Evolutionary conservation across 352 stramenopile species (phyloP).

Genomic region (Pythium aquatile): DNA sequence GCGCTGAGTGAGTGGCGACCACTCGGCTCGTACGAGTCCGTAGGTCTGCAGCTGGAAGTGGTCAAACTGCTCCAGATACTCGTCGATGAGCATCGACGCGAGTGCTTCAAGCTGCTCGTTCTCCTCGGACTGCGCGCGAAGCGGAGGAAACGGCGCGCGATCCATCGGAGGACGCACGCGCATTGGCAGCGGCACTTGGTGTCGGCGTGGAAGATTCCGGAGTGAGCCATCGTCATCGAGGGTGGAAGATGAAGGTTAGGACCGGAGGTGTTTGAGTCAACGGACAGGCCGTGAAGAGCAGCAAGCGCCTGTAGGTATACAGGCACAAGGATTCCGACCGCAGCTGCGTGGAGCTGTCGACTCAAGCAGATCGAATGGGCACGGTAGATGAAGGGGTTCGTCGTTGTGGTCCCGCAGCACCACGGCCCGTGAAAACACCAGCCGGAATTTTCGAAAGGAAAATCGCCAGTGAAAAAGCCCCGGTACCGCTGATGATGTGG

Average conservation of each 20-base stretch:
- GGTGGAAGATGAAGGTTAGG: neutral
- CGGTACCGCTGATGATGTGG: neutral
- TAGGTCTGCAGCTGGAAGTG: constrained; percentile 24
- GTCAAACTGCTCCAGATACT: constrained; percentile 24
- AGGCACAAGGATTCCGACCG: neutral
- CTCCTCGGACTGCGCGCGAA: constrained; percentile 19
- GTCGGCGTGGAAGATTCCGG: neutral
- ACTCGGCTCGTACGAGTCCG: constrained; percentile 5
- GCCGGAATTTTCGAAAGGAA: neutral
- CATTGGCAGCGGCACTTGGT: constrained; percentile 2
- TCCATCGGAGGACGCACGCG: constrained; percentile 20
- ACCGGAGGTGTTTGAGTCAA: neutral
- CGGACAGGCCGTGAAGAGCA: neutral
- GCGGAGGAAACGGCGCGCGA: constrained; percentile 23
- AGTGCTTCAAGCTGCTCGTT: constrained; percentile 24
- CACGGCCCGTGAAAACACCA: neutral
- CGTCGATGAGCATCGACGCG: constrained; percentile 18
- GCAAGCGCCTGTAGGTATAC: neutral
- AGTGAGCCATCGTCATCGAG: neutral
- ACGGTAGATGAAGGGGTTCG: neutral
- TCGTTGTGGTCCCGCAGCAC: neutral
- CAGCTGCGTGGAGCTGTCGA: neutral
- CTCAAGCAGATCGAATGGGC: neutral
- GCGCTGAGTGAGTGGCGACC: constrained; percentile 10
- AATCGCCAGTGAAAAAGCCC: neutral